phyloP scores from a whole-genome alignment of 2,329 filamentous ascomycete species.

The Penicillium fuscoglaucum region DNA sequence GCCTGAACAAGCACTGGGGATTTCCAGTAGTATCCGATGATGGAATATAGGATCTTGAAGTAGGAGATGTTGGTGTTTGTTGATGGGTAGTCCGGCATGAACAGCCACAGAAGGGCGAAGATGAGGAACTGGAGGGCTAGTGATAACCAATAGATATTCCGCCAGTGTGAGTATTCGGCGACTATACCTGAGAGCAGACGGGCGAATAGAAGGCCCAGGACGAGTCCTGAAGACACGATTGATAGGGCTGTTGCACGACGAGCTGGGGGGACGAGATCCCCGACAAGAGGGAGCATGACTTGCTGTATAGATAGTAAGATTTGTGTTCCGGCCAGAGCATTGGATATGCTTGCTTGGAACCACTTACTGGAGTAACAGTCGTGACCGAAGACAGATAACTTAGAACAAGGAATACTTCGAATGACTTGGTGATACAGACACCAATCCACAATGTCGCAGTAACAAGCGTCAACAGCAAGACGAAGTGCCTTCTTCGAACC shows the following conservation, averaged over 20 bases:
- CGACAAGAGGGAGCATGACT: slow-evolving; percentile 76
- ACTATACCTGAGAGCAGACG: slow-evolving; percentile 74
- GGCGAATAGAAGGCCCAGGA: slow-evolving; percentile 74
- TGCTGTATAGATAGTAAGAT: slow-evolving; percentile 39
- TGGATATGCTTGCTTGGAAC: neutral
- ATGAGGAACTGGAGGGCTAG: slow-evolving; percentile 70
- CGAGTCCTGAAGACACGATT: slow-evolving; percentile 72
- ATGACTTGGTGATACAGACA: slow-evolving; percentile 66
- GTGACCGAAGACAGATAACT: slow-evolving; percentile 74
- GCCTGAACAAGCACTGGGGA: slow-evolving; percentile 71
- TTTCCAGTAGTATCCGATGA: slow-evolving; percentile 62
- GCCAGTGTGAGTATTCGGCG: slow-evolving; percentile 72
- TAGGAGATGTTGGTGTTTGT: slow-evolving; percentile 70
- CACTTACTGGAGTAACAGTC: slow-evolving; percentile 67
- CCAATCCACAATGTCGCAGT: slow-evolving; percentile 69
- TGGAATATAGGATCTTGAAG: slow-evolving; percentile 63
- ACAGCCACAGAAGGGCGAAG: slow-evolving; percentile 64
- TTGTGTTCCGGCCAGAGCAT: too few relatives aligned
- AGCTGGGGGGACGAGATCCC: slow-evolving; percentile 70
- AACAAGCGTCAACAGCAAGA: slow-evolving; percentile 64
- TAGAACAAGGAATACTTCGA: slow-evolving; percentile 65
- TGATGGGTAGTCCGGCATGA: slow-evolving; percentile 78
- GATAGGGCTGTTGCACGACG: slow-evolving; percentile 69
- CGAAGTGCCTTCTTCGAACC: slow-evolving; percentile 66
- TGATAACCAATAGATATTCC: slow-evolving; percentile 75